Evolutionary conservation across 2,329 filamentous ascomycete species (phyloP).

Genomic region (Botrytis fragariae): DNA sequence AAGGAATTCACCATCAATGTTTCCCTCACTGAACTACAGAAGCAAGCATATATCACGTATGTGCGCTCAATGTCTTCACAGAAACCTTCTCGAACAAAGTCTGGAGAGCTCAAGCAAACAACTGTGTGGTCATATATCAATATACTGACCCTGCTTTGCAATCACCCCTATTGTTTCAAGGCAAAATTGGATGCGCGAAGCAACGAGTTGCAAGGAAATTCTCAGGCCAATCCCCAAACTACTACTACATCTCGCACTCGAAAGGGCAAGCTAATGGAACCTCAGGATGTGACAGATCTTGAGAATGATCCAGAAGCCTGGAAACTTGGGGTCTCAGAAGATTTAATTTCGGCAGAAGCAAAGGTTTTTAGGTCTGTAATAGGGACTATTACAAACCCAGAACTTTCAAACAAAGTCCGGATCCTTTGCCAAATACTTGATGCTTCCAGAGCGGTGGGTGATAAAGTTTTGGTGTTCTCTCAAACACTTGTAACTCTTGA

Average conservation of each 20-base stretch:
- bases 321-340: slow-evolving; percentile 34
- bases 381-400: slow-evolving; percentile 42
- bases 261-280: neutral
- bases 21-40: slow-evolving; percentile 65
- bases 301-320: slow-evolving; percentile 32
- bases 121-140: slow-evolving; percentile 54
- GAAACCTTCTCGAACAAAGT: slow-evolving; percentile 32
- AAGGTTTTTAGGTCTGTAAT: slow-evolving; percentile 10
- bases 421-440: slow-evolving; percentile 69
- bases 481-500: slow-evolving; percentile 68
- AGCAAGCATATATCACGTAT: slow-evolving; percentile 56
- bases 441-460: slow-evolving; percentile 56
- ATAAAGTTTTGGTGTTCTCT: slow-evolving; percentile 81
- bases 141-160: slow-evolving; percentile 53
- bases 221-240: neutral
- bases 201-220: slow-evolving; percentile 31
- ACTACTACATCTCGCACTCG: neutral
- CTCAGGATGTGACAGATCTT: slow-evolving; percentile 12
- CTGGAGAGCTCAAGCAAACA: slow-evolving; percentile 41
- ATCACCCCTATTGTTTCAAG: slow-evolving; percentile 50
- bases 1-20: slow-evolving; percentile 79
- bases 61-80: slow-evolving; percentile 41
- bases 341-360: slow-evolving; percentile 27
- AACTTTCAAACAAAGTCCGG: slow-evolving; percentile 65
- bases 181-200: slow-evolving; percentile 47